Base-by-base conservation (phyloP, 495 filamentous ascomycete genomes). In the Aspergillus biplanus region DNA sequence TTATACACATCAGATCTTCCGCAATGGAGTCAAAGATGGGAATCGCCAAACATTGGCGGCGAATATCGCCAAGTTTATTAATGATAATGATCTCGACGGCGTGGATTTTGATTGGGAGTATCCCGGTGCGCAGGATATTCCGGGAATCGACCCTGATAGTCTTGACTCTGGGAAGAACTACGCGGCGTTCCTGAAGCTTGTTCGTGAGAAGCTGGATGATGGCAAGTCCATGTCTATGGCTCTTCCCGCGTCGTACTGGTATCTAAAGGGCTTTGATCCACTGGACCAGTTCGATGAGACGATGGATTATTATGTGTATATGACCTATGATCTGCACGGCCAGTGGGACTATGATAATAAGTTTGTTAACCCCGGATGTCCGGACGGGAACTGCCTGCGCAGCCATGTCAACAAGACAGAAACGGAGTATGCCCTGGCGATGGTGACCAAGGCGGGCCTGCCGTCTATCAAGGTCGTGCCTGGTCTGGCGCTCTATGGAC, bases 1-100 rank as follows among this genome's bases (percentile, higher is more conserved):
- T 3, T 53, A 57, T 9, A 77, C 77, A 5, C 80, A 67, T 52
- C 42, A 56, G 7, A 72, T 80, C 33, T 73, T 82, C 52, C 73
- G 81, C 1, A 60, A 78, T 0, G 78, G 54, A 13, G 70, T 78
- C 15, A 69, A 12, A 4, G 34, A 61, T 12, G 75, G 46, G 0
- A 79, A 83, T 44, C 71, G 75, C 0, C 58, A 67, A 0, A 21
- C 46, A 1, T 16, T 48, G 12, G 46, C 46, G 6, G 16, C 12
- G 6, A 21, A 15, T 7, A n/a, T 48, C 1, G 44, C 59, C 7
- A 73, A 73, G 46, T 78, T 73, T 42, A 48, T 46, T 31, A 47
- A 11, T 15, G 39, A 33, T n/a, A 32, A 47, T 39, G 46, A 32
- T 3, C 13, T 59, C 4, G 57, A 59, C 9, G 57, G 47, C 5